Percentiles rank a stretch among this genome's conserved stretches.
These are phyloP conservation scores for Holtermannia corniformis DNA, from an alignment of 768 basidiomycete species.

Conservation along the genomic window DNA sequence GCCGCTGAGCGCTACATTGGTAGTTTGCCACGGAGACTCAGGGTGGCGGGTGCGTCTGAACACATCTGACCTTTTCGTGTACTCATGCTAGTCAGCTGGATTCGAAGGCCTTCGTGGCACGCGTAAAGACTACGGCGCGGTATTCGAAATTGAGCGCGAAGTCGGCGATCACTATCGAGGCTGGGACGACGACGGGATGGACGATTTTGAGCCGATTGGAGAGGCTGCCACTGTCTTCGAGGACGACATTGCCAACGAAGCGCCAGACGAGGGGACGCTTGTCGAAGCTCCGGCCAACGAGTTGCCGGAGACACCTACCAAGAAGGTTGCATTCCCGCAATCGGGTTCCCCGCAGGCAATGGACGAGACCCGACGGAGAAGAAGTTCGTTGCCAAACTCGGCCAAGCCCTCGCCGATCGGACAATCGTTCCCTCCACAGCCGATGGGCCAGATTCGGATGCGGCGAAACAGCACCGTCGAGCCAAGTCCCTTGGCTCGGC, in stretches of 20 bases:
- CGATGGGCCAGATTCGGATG: constrained; percentile 1
- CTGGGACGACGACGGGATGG: constrained; percentile 37
- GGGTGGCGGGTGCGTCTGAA: constrained; percentile 35
- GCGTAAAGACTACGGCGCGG: constrained; percentile 26
- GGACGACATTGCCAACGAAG: constrained; percentile 9
- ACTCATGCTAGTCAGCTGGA: constrained; percentile 22
- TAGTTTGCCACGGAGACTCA: constrained; percentile 63
- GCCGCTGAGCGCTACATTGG: constrained; percentile 63
- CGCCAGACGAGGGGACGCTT: constrained; percentile 3
- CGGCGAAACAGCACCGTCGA: constrained; percentile 34
- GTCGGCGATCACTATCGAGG: constrained; percentile 36
- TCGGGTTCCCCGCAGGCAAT: neutral
- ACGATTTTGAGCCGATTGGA: constrained; percentile 20
- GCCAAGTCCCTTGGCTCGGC: constrained; percentile 34
- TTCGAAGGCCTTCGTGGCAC: constrained; percentile 36
- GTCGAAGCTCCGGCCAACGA: neutral
- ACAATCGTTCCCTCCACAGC: neutral
- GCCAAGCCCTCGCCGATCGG: neutral
- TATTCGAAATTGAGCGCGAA: constrained; percentile 41
- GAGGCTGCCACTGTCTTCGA: constrained; percentile 12
- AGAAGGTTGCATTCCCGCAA: neutral
- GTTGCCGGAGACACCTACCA: neutral
- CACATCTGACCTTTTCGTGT: too few species aligned
- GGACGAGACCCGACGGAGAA: neutral
- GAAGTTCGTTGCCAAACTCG: neutral